These are phyloP conservation scores for Leccinum fallax DNA, from an alignment of 1,284 basidiomycete species.

Conservation along the genomic window DNA sequence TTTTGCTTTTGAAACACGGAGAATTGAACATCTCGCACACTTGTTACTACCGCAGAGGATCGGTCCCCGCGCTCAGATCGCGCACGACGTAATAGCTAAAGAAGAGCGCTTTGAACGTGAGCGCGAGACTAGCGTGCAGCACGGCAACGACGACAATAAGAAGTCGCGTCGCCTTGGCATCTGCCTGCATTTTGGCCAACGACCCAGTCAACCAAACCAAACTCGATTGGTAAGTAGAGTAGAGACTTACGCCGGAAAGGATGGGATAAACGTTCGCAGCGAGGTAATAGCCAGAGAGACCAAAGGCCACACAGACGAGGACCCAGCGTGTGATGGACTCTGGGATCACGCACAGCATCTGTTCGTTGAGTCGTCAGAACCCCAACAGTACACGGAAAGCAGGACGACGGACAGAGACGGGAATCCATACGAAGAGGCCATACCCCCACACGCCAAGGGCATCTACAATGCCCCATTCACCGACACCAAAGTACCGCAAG, in stretches of 20 bases:
- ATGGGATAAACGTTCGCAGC: conserved; percentile 86
- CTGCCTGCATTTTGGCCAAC: conserved; percentile 51
- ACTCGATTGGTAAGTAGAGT: not conserved
- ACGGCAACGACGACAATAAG: conserved; percentile 72
- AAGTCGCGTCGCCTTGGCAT: conserved; percentile 81
- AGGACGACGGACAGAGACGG: conserved; percentile 61
- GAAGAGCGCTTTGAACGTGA: conserved; percentile 86
- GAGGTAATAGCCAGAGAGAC: conserved; percentile 82
- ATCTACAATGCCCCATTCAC: conserved; percentile 85
- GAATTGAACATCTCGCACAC: not conserved
- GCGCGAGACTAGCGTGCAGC: conserved; percentile 74
- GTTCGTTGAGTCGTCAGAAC: conserved; percentile 7
- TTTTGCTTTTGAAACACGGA: too few species aligned
- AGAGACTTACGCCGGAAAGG: conserved; percentile 70
- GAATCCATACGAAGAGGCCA: conserved; percentile 76
- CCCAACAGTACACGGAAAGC: not conserved
- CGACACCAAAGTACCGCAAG: conserved; percentile 81
- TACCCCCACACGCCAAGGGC: conserved; percentile 62
- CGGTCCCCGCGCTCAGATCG: conserved; percentile 46
- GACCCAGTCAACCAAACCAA: conserved; percentile 4
- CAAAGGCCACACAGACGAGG: conserved; percentile 71
- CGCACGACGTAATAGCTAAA: conserved; percentile 78
- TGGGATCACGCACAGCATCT: conserved; percentile 85
- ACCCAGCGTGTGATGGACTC: conserved; percentile 80
- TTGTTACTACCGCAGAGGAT: conserved; percentile 24